Evolutionary conservation across 306 rosid genomes (phyloP).

Genomic region (Canavalia gladiata): DNA sequence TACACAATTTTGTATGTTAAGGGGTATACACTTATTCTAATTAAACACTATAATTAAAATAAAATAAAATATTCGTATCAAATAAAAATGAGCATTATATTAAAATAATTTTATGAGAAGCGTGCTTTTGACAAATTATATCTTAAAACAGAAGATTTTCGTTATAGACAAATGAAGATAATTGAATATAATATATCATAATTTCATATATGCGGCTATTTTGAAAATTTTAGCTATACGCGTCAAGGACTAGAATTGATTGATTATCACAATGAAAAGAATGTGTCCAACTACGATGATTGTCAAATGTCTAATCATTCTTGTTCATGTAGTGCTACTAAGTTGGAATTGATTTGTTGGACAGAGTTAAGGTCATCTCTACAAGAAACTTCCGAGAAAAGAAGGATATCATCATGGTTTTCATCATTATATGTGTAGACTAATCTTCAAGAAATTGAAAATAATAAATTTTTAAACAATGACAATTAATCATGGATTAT

Average conservation of each 20-base stretch:
- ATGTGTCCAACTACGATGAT: conserved; percentile 34
- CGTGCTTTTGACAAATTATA: background rate
- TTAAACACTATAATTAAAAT: background rate
- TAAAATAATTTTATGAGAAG: background rate
- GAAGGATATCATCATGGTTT: conserved; percentile 16
- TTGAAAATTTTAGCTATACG: conserved; percentile 40
- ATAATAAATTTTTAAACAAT: background rate
- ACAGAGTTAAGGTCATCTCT: conserved; percentile 27
- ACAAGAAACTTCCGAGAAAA: conserved; percentile 53
- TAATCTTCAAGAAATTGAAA: conserved; percentile 38
- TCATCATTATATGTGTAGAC: conserved; percentile 44
- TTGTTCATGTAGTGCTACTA: conserved; percentile 46
- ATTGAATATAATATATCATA: background rate
- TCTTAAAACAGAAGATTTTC: background rate
- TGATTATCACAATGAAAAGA: conserved; percentile 33
- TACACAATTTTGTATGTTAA: background rate
- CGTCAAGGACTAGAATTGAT: conserved; percentile 42
- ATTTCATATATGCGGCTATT: background rate
- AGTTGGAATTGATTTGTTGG: conserved; percentile 47
- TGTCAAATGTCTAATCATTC: conserved; percentile 55
- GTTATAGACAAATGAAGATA: background rate
- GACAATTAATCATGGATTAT: conserved; percentile 27
- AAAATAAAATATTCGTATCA: background rate
- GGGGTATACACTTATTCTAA: background rate
- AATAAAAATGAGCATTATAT: background rate